These are phyloP conservation scores for Saraca asoca DNA, from an alignment of 331 rosid genomes.

Conservation along the genomic window DNA sequence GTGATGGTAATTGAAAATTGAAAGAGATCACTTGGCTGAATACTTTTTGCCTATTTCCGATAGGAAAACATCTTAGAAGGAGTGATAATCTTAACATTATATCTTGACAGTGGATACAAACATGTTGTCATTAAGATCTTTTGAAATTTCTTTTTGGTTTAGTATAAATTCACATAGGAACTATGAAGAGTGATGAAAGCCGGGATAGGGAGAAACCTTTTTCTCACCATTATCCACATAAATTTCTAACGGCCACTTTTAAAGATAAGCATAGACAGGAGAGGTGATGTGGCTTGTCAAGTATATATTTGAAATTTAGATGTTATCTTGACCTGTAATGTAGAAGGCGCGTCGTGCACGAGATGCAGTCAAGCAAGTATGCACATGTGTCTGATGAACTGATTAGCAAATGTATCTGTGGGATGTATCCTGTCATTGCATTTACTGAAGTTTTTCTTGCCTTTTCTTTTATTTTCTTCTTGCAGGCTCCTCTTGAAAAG, in stretches of 20 bases:
- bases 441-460: not conserved
- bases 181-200: not conserved
- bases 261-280: not conserved
- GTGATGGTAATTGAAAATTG: not conserved
- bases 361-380: no score
- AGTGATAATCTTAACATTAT: not conserved
- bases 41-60: not conserved
- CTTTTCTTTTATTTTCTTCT: slow-evolving; percentile 19
- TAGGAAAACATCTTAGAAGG: not conserved
- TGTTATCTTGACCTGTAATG: no score
- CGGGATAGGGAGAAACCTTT: not conserved
- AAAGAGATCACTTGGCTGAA: not conserved
- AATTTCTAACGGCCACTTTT: not conserved
- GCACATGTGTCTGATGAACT: not conserved
- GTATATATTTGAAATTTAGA: no score
- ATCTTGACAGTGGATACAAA: not conserved
- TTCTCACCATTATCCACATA: not conserved
- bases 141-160: not conserved
- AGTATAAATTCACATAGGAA: not conserved
- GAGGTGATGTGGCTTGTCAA: no score
- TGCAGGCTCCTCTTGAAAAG: slow-evolving; percentile 79
- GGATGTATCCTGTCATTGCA: not conserved
- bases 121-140: not conserved
- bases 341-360: no score
- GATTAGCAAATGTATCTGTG: not conserved